Evolutionary conservation across 208 protist species (phyloP), one percentile per base, ranked within the genome.

Genomic region (Trypanosoma brucei): DNA sequence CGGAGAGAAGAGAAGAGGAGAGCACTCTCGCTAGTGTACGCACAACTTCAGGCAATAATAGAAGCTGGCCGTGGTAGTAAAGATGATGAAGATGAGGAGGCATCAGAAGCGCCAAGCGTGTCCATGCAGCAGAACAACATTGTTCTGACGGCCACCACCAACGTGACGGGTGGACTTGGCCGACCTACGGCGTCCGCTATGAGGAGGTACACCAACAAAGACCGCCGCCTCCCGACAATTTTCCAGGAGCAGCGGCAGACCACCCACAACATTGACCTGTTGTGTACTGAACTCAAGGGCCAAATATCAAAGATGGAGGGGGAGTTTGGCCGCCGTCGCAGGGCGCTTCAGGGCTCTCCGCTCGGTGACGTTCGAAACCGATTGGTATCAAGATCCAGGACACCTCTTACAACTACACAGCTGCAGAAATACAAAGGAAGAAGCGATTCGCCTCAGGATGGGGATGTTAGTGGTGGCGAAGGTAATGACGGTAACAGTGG

Each of bases 221-320:
- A 66, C 22, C 70, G 79, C 22, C 72, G 71, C 0, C 67, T 88
- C 7, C 81, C 85, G 1, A 53, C 70, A 2, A 60, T 81, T 8
- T 92, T 92, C 49, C 44, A 36, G 0, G 79, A 92, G 59, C 79
- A 86, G 52, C 64, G 71, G 40, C 52, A 58, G 14, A 69, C 69
- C 8, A 30, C 69, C 22, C 42, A 44, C 34, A 55, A 52, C 3
- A 74, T 86, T 42, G 76, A 81, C 8, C 22, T 8, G 11, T 45
- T 70, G 3, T 58, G 80, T 35, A 53, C 31, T 0, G 59, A 63
- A 38, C 46, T 88, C 33, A 59, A 64, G 40, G 37, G 56, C 5
- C 85, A 75, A 2, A 62, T 91, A 35, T 50, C 58, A 11, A 33
- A 65, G 22, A 70, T 91, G 11, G 59, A 70, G 14, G 39, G 37